phyloP scores from a whole-genome alignment of 441 rosid genomes.

The Theobroma grandiflorum region DNA sequence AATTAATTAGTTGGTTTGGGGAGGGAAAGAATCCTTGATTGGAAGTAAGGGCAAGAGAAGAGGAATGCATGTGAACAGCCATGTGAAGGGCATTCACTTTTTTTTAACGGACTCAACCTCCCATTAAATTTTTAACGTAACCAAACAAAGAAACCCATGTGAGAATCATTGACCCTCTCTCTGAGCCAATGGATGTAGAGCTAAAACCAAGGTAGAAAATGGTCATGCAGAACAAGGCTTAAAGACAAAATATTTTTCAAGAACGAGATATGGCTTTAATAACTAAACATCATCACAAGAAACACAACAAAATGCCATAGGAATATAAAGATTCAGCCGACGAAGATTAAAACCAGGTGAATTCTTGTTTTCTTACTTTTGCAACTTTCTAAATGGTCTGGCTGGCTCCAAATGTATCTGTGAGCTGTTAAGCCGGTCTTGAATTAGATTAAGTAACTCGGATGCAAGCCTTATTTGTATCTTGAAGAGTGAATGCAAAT shows the following conservation, averaged over 20 bases:
- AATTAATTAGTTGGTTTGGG: slow-evolving; percentile 21
- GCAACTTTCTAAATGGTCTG: slow-evolving; percentile 22
- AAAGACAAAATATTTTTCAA: neutral
- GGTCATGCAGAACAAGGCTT: slow-evolving; percentile 26
- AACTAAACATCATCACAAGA: slow-evolving; percentile 13
- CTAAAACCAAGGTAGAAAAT: slow-evolving; percentile 30
- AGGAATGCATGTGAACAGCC: slow-evolving; percentile 57
- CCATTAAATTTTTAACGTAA: slow-evolving; percentile 25
- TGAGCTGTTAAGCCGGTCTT: neutral
- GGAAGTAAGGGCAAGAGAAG: slow-evolving; percentile 18
- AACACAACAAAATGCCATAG: slow-evolving; percentile 5
- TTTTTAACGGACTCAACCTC: slow-evolving; percentile 42
- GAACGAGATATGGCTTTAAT: neutral
- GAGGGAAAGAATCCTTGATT: neutral
- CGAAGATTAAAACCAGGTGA: slow-evolving; percentile 12
- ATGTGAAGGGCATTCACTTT: slow-evolving; percentile 56
- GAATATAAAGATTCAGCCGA: slow-evolving; percentile 24
- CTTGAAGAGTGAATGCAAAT: neutral
- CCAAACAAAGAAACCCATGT: slow-evolving; percentile 57
- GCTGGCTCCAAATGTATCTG: neutral
- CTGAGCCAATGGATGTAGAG: slow-evolving; percentile 33
- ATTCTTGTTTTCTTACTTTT: slow-evolving; percentile 18
- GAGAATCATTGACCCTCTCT: slow-evolving; percentile 46
- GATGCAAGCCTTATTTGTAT: neutral
- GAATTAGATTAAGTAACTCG: neutral